Percentiles rank a stretch among this genome's conserved stretches.
phyloP scores from a whole-genome alignment of 495 filamentous ascomycete species.

The Neurospora tetrasperma region DNA sequence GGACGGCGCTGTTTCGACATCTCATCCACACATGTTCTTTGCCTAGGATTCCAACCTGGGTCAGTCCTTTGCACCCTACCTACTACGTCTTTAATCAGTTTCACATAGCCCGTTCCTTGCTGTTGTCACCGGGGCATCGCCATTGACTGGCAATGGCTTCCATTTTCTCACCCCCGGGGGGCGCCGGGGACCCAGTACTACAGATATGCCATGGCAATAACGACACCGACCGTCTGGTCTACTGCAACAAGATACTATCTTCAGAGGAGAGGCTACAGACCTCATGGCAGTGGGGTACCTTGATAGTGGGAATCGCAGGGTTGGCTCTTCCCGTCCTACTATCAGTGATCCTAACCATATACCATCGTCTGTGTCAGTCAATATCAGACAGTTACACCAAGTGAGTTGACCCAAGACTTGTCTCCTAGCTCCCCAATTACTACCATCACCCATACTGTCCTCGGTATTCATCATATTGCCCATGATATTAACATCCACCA shows the following conservation, averaged over 20 bases:
- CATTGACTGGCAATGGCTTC: conserved; percentile 14
- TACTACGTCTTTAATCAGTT: not conserved
- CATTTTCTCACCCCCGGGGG: conserved; percentile 13
- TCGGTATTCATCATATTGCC: not conserved
- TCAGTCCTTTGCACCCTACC: not conserved
- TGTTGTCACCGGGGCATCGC: not conserved
- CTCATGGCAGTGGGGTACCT: conserved; percentile 10
- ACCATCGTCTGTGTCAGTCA: not conserved
- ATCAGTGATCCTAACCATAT: not conserved
- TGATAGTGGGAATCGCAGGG: conserved; percentile 8
- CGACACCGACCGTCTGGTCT: conserved; percentile 7
- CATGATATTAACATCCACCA: not conserved
- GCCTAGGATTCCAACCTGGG: not conserved
- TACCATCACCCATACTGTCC: not conserved
- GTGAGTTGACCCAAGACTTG: not conserved
- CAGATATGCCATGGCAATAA: conserved; percentile 5
- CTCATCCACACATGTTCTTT: not conserved
- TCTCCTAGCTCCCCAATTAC: not conserved
- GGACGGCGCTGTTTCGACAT: not conserved
- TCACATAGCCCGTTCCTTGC: not conserved
- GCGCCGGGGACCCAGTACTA: conserved; percentile 18
- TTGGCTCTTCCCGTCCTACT: conserved; percentile 7
- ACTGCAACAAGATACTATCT: conserved; percentile 16
- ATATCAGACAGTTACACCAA: conserved; percentile 1
- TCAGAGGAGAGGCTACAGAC: conserved; percentile 8